Conservation (phyloP, 179 eudicot genomes). For the Silene coronaria region DNA sequence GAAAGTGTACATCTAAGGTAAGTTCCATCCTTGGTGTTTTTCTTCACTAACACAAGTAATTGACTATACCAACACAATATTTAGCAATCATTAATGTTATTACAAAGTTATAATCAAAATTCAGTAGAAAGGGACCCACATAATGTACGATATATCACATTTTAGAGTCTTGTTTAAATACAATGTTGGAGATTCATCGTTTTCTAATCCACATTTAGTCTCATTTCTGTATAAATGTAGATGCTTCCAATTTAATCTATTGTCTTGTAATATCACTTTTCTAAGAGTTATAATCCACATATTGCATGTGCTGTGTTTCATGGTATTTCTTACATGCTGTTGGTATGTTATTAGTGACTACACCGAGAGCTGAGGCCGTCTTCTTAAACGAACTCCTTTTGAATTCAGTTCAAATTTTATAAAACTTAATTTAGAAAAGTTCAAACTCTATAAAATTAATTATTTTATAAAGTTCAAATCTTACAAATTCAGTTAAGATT, state of each 20-base stretch:
- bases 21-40: neutral
- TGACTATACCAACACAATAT: conserved; percentile 4
- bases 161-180: neutral
- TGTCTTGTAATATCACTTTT: conserved; percentile 5
- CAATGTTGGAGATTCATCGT: neutral
- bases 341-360: conserved; percentile 14
- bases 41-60: neutral
- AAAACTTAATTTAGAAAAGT: no score
- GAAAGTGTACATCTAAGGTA: neutral
- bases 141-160: neutral
- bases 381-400: no score
- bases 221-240: neutral
- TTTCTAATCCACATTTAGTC: neutral
- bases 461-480: no score
- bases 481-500: no score
- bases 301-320: conserved; percentile 26
- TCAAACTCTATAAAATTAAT: no score
- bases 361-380: no score
- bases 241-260: neutral
- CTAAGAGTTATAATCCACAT: conserved; percentile 20
- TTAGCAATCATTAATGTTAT: neutral
- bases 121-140: neutral
- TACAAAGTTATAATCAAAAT: neutral
- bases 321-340: conserved; percentile 11
- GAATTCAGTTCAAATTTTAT: no score